Evolutionary conservation across 129 eudicot species (phyloP).

Genomic region (Pseudognaphalium luteoalbum): DNA sequence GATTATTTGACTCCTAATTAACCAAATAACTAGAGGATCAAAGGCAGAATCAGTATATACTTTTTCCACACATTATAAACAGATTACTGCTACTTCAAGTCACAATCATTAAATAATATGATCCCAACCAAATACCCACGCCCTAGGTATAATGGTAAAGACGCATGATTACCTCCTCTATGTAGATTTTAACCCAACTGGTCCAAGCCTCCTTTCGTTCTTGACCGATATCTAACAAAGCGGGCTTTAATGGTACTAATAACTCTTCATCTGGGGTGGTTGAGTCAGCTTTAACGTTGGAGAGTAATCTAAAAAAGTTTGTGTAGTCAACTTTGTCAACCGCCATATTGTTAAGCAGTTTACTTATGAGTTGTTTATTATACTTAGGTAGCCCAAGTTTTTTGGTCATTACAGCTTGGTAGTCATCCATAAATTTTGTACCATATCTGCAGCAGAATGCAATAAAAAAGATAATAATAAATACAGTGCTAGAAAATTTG

Average conservation of each 20-base stretch:
- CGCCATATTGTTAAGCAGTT: slow-evolving; percentile 96
- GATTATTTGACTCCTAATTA: neutral
- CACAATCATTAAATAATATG: neutral
- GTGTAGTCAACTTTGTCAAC: slow-evolving; percentile 99
- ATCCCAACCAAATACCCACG: too few species aligned
- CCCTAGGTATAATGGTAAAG: too few species aligned
- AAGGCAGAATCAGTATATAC: neutral
- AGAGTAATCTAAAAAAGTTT: slow-evolving; percentile 81
- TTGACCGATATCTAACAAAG: slow-evolving; percentile 83
- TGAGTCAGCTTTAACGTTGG: slow-evolving; percentile 78
- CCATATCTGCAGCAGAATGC: slow-evolving; percentile 61
- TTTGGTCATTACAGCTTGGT: slow-evolving; percentile 89
- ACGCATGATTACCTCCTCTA: slow-evolving; percentile 69
- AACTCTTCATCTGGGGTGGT: slow-evolving; percentile 65
- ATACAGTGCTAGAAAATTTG: slow-evolving; percentile 12
- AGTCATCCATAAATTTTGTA: slow-evolving; percentile 90
- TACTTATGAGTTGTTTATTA: slow-evolving; percentile 75
- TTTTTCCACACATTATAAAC: neutral
- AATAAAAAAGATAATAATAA: neutral
- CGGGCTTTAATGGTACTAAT: slow-evolving; percentile 79
- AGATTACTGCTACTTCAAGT: neutral
- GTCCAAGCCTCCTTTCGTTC: slow-evolving; percentile 99
- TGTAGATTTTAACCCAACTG: slow-evolving; percentile 81
- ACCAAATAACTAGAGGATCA: neutral
- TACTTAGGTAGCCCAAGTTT: slow-evolving; percentile 87